phyloP scores from a whole-genome alignment of 2,329 filamentous ascomycete genomes.

The Cryphonectria parasitica region DNA sequence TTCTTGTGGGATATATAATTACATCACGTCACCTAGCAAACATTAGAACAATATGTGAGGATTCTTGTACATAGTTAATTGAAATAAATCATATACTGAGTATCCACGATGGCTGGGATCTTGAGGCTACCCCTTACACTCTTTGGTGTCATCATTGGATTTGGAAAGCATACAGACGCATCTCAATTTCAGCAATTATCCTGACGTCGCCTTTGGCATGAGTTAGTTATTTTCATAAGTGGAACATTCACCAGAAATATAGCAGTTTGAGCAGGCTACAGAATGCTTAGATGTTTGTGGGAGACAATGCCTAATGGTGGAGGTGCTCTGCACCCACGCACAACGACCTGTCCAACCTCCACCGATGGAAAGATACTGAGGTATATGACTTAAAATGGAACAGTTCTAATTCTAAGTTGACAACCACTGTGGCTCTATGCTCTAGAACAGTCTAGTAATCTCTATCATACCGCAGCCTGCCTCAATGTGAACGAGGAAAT shows the following conservation, averaged over 20 bases:
- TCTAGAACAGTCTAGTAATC: slow-evolving; percentile 10
- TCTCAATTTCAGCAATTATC: background rate
- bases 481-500: background rate
- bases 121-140: too few relatives aligned
- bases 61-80: background rate
- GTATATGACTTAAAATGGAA: background rate
- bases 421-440: background rate
- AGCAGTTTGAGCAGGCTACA: background rate
- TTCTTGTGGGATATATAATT: background rate
- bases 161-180: background rate
- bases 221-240: too few relatives aligned
- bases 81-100: background rate
- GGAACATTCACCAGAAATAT: background rate
- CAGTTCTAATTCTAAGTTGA: background rate
- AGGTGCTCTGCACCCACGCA: background rate
- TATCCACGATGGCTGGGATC: background rate
- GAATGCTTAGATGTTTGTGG: background rate
- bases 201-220: too few relatives aligned
- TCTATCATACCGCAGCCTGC: background rate
- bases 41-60: background rate
- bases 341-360: background rate
- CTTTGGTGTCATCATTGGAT: background rate
- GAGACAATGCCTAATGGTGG: background rate
- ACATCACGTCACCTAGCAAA: background rate
- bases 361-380: background rate